These are phyloP conservation scores for Epithele typhae DNA, from an alignment of 768 basidiomycete genomes.

Conservation along the genomic window DNA sequence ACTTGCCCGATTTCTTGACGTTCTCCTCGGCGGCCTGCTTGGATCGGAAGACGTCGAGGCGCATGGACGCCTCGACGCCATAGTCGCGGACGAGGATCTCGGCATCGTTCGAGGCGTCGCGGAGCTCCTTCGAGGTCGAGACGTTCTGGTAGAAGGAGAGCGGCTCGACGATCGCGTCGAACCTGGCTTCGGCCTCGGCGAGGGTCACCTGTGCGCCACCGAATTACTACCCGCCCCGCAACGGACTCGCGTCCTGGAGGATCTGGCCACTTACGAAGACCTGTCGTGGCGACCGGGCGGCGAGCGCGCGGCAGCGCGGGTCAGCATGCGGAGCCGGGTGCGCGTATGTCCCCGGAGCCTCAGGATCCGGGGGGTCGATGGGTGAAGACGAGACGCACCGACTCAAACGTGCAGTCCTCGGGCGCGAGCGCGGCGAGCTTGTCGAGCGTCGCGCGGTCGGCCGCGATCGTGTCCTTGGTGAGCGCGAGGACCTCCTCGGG, in stretches of 20 bases:
- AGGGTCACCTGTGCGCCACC: slow-evolving; percentile 44
- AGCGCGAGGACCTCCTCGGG: slow-evolving; percentile 53
- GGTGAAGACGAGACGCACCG: slow-evolving; percentile 40
- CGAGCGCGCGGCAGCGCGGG: background rate
- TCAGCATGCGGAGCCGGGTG: too few species aligned
- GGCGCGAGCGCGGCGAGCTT: slow-evolving; percentile 53
- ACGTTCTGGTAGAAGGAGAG: slow-evolving; percentile 82
- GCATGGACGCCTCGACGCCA: slow-evolving; percentile 74
- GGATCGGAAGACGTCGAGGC: slow-evolving; percentile 73
- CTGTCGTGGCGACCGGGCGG: too few species aligned
- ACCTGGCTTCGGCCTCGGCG: slow-evolving; percentile 53
- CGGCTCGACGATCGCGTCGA: slow-evolving; percentile 51
- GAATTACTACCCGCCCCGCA: slow-evolving; percentile 9
- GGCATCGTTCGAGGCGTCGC: slow-evolving; percentile 75
- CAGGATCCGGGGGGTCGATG: too few species aligned
- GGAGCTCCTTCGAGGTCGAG: slow-evolving; percentile 65
- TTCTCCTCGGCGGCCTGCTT: slow-evolving; percentile 69
- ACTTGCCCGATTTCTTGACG: slow-evolving; percentile 52
- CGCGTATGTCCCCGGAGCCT: too few species aligned
- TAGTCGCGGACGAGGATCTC: slow-evolving; percentile 71
- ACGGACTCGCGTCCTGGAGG: slow-evolving; percentile 16
- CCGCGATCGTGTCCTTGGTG: slow-evolving; percentile 55
- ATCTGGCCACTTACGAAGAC: slow-evolving; percentile 59
- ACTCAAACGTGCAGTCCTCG: slow-evolving; percentile 59
- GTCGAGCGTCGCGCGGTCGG: slow-evolving; percentile 52